A percentile compares a stretch with the other conserved stretches of the same genome.
These are phyloP conservation scores for Lodderomyces jiufengensis DNA, from an alignment of 1,139 yeast species.

Conservation along the genomic window DNA sequence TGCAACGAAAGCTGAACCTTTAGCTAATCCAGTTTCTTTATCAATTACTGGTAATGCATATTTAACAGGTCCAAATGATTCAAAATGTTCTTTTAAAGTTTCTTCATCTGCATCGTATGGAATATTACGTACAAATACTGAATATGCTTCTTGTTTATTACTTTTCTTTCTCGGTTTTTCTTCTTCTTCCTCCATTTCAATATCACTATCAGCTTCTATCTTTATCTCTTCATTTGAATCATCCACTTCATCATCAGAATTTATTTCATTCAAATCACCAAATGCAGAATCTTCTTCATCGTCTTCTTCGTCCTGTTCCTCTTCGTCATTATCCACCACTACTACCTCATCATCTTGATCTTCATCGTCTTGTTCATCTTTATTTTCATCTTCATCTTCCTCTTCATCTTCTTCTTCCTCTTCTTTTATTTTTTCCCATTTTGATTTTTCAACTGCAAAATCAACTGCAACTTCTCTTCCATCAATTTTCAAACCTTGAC, in stretches of 20 bases:
- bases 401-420: slow-evolving; percentile 42
- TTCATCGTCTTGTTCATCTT: slow-evolving; percentile 23
- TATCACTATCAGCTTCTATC: slow-evolving; percentile 22
- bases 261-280: slow-evolving; percentile 33
- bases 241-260: slow-evolving; percentile 28
- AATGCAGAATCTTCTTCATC: slow-evolving; percentile 19
- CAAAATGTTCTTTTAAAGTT: slow-evolving; percentile 69
- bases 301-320: slow-evolving; percentile 29
- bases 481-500: slow-evolving; percentile 71
- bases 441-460: slow-evolving; percentile 83
- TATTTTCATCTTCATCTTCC: slow-evolving; percentile 26
- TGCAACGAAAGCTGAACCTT: slow-evolving; percentile 95
- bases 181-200: slow-evolving; percentile 29
- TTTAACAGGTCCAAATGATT: slow-evolving; percentile 76
- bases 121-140: slow-evolving; percentile 83
- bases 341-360: slow-evolving; percentile 27
- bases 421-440: slow-evolving; percentile 56
- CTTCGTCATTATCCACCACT: slow-evolving; percentile 31
- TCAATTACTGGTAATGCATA: slow-evolving; percentile 94
- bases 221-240: slow-evolving; percentile 26
- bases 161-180: slow-evolving; percentile 33
- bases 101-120: slow-evolving; percentile 94
- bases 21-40: slow-evolving; percentile 78
- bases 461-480: slow-evolving; percentile 94
- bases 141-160: slow-evolving; percentile 65